A percentile compares a stretch with the other conserved stretches of the same genome.
These are phyloP conservation scores for Orbilia quercus DNA, from an alignment of 2,329 filamentous ascomycete genomes.

Conservation along the genomic window DNA sequence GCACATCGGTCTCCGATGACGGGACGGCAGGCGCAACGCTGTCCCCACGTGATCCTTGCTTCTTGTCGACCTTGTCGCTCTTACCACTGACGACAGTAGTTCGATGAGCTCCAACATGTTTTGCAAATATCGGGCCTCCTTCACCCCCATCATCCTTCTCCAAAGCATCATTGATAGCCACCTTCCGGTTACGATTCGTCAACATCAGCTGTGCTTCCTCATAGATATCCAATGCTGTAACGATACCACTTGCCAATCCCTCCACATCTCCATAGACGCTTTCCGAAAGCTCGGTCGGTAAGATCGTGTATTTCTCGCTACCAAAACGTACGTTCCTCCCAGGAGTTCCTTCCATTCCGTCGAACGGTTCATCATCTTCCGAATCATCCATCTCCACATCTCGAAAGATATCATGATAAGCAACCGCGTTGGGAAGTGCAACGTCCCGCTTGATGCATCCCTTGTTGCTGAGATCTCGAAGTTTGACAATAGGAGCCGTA, in stretches of 20 bases:
- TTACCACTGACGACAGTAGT: background rate
- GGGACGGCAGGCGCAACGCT: background rate
- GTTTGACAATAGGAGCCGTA: conserved; percentile 35
- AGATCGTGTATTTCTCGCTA: conserved; percentile 33
- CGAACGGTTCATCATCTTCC: background rate
- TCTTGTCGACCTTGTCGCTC: background rate
- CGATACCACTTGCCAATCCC: background rate
- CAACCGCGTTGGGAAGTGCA: conserved; percentile 10
- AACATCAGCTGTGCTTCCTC: conserved; percentile 28
- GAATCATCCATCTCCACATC: conserved; percentile 22
- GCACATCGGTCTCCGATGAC: background rate
- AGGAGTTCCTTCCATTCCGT: background rate
- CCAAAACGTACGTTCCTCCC: conserved; percentile 25
- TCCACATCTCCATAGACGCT: conserved; percentile 8
- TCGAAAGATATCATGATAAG: conserved; percentile 29
- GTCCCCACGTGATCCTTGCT: background rate
- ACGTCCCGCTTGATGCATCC: conserved; percentile 7
- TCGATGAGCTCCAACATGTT: background rate
- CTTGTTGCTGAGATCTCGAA: conserved; percentile 6
- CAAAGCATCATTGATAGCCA: conserved; percentile 10
- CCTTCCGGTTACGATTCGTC: conserved; percentile 12
- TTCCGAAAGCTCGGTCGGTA: background rate
- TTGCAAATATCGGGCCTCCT: conserved; percentile 2
- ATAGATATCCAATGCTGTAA: conserved; percentile 27
- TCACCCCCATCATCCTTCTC: conserved; percentile 1